phyloP scores from a whole-genome alignment of 164 flowering plant genomes.

The Umbilicus rupestris region DNA sequence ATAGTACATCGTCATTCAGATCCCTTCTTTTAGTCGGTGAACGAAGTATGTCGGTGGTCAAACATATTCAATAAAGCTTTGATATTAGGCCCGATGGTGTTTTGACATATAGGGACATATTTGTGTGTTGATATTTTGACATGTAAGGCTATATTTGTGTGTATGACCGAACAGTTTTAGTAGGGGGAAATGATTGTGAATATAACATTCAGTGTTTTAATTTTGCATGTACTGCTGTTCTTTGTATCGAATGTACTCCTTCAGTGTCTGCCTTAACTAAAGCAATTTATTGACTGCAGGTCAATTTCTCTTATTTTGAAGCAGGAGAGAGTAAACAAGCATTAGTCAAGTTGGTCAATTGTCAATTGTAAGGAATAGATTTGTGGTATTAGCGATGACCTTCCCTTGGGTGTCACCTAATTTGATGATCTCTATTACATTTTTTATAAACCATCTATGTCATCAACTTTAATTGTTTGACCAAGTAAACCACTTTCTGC shows the following conservation, averaged over 20 bases:
- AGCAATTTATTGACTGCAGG: slow-evolving; percentile 34
- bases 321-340: slow-evolving; percentile 97
- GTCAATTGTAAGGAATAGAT: slow-evolving; percentile 44
- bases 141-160: no score
- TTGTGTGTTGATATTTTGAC: no score
- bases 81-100: no score
- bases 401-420: no score
- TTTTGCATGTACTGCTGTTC: not conserved
- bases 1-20: no score
- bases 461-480: not conserved
- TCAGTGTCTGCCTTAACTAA: not conserved
- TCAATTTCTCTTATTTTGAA: slow-evolving; percentile 82
- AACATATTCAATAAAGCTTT: no score
- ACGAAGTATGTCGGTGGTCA: no score
- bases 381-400: no score
- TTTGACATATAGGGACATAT: no score
- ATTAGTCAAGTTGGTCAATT: slow-evolving; percentile 76
- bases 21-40: no score
- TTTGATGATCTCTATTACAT: not conserved
- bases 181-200: not conserved
- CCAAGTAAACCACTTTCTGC: not conserved
- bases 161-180: not conserved
- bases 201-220: not conserved
- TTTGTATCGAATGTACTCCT: not conserved
- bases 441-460: not conserved